Percentiles rank a stretch among this genome's conserved stretches.
Conservation (phyloP, 345 rosid species). For the Nasturtium officinale region DNA sequence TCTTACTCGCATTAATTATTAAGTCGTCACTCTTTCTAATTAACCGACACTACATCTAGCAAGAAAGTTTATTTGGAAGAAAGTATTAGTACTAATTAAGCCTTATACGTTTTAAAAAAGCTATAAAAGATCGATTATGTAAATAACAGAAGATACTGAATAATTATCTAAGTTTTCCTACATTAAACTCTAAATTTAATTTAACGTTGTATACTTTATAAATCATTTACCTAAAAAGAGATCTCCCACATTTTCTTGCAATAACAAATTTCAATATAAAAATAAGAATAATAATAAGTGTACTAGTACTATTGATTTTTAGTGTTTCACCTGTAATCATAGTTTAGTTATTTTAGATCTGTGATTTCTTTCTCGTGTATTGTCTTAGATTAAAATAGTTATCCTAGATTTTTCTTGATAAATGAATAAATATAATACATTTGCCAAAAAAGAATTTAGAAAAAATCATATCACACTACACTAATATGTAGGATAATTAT, state of each 20-base stretch:
- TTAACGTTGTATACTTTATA: background rate
- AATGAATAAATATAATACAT: no score
- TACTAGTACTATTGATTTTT: background rate
- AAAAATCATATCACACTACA: background rate
- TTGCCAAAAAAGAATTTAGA: no score
- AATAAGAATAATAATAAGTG: background rate
- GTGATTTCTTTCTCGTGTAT: background rate
- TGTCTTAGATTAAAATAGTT: background rate
- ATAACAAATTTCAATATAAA: background rate
- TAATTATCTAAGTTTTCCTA: background rate
- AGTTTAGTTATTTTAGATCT: background rate
- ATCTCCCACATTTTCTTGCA: background rate
- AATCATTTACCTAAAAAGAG: background rate
- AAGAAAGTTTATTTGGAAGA: background rate
- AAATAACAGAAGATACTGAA: background rate
- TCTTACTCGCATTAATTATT: constrained; percentile 14
- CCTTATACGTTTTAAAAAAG: background rate
- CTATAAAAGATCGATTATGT: background rate
- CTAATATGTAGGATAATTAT: background rate
- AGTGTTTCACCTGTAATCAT: background rate
- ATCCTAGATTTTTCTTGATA: no score
- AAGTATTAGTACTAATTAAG: background rate
- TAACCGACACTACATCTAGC: background rate
- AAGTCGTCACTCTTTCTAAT: constrained; percentile 5
- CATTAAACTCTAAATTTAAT: background rate